phyloP scores from a whole-genome alignment of 306 rosid species.

The Cucurbita ficifolia region DNA sequence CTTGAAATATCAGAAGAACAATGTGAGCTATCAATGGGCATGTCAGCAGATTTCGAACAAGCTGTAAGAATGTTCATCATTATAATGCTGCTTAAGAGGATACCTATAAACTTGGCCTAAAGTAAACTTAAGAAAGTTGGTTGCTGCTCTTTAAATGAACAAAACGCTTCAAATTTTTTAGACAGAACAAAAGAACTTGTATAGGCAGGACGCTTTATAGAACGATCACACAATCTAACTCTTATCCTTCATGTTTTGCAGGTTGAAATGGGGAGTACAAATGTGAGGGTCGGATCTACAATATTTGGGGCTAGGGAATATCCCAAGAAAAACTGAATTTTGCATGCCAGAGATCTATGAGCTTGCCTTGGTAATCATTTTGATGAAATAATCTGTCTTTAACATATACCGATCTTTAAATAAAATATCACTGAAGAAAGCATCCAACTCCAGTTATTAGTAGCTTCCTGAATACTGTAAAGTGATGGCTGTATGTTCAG shows the following conservation, averaged over 20 bases:
- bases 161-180: not conserved
- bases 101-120: not conserved
- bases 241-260: slow-evolving; percentile 24
- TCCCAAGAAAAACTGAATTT: slow-evolving; percentile 27
- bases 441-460: not conserved
- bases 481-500: not conserved
- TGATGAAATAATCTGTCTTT: not conserved
- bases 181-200: not conserved
- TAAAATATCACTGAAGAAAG: not conserved
- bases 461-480: not conserved
- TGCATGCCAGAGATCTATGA: not conserved
- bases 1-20: slow-evolving; percentile 60
- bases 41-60: slow-evolving; percentile 86
- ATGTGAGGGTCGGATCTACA: slow-evolving; percentile 78
- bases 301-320: slow-evolving; percentile 90
- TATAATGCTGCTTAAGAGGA: not conserved
- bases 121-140: not conserved
- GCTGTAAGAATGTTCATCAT: slow-evolving; percentile 45
- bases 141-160: not conserved
- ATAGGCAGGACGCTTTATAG: not conserved
- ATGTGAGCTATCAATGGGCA: slow-evolving; percentile 90
- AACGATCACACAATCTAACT: not conserved
- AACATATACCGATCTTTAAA: not conserved
- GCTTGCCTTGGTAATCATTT: not conserved
- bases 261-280: slow-evolving; percentile 92